A percentile compares a stretch with the other conserved stretches of the same genome.
Evolutionary conservation across 2,329 filamentous ascomycete species (phyloP).

Genomic region (Phaeosphaeriaceae sp.): DNA sequence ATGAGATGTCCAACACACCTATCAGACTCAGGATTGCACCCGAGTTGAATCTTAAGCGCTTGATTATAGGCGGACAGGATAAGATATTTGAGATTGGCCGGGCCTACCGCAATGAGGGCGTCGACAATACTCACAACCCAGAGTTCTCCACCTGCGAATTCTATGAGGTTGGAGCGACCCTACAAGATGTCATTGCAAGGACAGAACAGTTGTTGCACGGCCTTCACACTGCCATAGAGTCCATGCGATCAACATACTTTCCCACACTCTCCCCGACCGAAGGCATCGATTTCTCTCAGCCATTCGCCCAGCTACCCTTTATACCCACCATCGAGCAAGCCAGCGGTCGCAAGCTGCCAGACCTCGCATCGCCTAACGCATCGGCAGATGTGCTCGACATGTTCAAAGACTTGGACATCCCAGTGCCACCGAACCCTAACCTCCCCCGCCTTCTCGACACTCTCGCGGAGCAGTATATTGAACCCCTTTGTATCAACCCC

Average conservation of each 20-base stretch:
- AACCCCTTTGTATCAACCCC: slow-evolving; percentile 73
- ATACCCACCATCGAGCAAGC: slow-evolving; percentile 76
- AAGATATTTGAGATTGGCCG: slow-evolving; percentile 92
- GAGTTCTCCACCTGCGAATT: slow-evolving; percentile 99
- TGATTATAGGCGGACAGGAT: slow-evolving; percentile 88
- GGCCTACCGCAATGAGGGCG: slow-evolving; percentile 89
- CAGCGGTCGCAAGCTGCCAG: slow-evolving; percentile 69
- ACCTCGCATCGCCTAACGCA: slow-evolving; percentile 59
- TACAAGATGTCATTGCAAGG: slow-evolving; percentile 74
- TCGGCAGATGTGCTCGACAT: slow-evolving; percentile 63
- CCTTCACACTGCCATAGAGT: slow-evolving; percentile 42
- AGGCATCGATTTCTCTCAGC: slow-evolving; percentile 63
- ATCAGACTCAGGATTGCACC: slow-evolving; percentile 88
- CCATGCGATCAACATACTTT: slow-evolving; percentile 53
- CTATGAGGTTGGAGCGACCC: slow-evolving; percentile 83
- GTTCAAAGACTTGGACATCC: slow-evolving; percentile 58
- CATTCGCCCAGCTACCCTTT: slow-evolving; percentile 76
- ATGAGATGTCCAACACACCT: slow-evolving; percentile 73
- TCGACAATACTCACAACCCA: slow-evolving; percentile 79
- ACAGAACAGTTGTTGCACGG: slow-evolving; percentile 74
- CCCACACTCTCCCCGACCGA: slow-evolving; percentile 49
- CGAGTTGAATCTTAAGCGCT: slow-evolving; percentile 91
- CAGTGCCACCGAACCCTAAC: slow-evolving; percentile 60
- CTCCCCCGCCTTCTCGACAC: slow-evolving; percentile 79
- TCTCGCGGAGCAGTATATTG: slow-evolving; percentile 77